Percentiles rank a stretch among this genome's conserved stretches.
phyloP scores from a whole-genome alignment of 352 stramenopile species.

The Phytophthora cryptogea region DNA sequence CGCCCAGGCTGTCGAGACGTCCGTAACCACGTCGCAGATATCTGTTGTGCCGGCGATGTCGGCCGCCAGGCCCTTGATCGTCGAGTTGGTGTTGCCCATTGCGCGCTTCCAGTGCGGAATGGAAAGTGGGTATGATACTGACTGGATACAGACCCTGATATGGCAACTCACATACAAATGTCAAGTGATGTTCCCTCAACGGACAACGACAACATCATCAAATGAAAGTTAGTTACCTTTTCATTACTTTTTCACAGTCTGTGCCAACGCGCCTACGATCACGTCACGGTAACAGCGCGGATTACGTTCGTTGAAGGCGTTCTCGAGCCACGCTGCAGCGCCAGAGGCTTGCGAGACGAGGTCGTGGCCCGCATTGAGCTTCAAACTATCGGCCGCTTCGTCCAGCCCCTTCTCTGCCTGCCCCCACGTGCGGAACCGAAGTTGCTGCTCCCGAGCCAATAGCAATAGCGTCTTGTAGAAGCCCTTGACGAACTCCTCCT shows the following conservation, averaged over 20 bases:
- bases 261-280: constrained; percentile 21
- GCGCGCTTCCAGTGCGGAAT: constrained; percentile 21
- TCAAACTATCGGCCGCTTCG: constrained; percentile 38
- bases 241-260: constrained; percentile 30
- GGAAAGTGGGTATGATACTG: constrained; percentile 11
- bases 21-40: constrained; percentile 46
- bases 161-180: constrained; percentile 10
- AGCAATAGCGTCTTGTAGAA: constrained; percentile 61
- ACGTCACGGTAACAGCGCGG: constrained; percentile 41
- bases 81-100: constrained; percentile 34
- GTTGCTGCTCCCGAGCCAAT: constrained; percentile 46
- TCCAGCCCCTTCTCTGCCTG: constrained; percentile 37
- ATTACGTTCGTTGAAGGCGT: constrained; percentile 36
- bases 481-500: constrained; percentile 45
- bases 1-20: constrained; percentile 31
- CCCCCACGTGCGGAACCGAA: constrained; percentile 36
- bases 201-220: constrained; percentile 8
- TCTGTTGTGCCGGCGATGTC: constrained; percentile 52
- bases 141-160: constrained; percentile 22
- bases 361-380: constrained; percentile 31
- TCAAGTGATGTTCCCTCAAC: not conserved
- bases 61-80: constrained; percentile 46
- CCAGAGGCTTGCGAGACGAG: constrained; percentile 34
- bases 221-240: not conserved
- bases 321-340: constrained; percentile 37